phyloP scores from a whole-genome alignment of 192 early-diverging fungal species.

The Coemansia reversa region DNA sequence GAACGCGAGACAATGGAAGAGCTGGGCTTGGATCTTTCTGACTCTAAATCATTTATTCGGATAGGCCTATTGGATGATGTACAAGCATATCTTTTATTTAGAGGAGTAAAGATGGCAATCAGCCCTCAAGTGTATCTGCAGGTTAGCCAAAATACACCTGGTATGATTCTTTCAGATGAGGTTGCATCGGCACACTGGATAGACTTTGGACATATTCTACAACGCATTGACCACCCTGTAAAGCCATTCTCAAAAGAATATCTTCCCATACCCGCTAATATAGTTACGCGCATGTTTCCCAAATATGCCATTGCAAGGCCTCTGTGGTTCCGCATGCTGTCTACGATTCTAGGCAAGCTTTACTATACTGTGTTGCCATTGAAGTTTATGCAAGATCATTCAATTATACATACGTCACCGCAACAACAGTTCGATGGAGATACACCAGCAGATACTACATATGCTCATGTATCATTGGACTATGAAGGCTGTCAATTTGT shows the following conservation, averaged over 20 bases:
- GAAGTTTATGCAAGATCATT: slow-evolving; percentile 5
- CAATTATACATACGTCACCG: not conserved
- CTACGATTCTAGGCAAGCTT: slow-evolving; percentile 10
- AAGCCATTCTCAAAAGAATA: slow-evolving; percentile 8
- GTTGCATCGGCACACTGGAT: slow-evolving; percentile 48
- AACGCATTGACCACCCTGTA: slow-evolving; percentile 13
- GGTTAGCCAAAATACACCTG: slow-evolving; percentile 7
- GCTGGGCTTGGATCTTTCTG: slow-evolving; percentile 27
- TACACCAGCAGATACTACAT: too few species aligned
- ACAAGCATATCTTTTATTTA: slow-evolving; percentile 10
- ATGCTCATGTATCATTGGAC: not conserved
- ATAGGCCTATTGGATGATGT: slow-evolving; percentile 37
- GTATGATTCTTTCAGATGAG: slow-evolving; percentile 25
- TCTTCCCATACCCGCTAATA: slow-evolving; percentile 14
- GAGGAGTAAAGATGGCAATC: slow-evolving; percentile 14
- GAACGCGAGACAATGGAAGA: slow-evolving; percentile 48
- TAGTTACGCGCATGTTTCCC: slow-evolving; percentile 19
- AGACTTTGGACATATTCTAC: slow-evolving; percentile 21
- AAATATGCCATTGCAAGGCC: not conserved
- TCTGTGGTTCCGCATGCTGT: slow-evolving; percentile 27
- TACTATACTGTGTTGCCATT: slow-evolving; percentile 35
- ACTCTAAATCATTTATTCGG: slow-evolving; percentile 4
- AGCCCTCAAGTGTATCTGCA: slow-evolving; percentile 45
- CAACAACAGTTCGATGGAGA: not conserved
- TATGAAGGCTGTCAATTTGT: slow-evolving; percentile 18